Evolutionary conservation across 139 green algal genomes (phyloP).

Genomic region (Tetradesmus obliquus): DNA sequence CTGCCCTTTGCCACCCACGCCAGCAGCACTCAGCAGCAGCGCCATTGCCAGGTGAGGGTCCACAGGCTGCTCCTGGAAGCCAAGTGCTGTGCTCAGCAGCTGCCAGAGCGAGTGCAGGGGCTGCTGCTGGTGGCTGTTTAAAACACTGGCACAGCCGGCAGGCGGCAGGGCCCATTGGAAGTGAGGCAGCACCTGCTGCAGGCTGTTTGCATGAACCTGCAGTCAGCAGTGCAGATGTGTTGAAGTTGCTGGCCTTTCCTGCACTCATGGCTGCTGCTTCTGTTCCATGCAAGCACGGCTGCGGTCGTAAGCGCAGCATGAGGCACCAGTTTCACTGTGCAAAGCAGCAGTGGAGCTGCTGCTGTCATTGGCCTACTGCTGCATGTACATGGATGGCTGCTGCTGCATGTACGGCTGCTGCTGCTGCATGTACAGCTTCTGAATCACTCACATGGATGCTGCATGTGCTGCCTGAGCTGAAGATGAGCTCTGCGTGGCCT

Average conservation of each 20-base stretch:
- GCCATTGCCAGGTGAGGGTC: constrained; percentile 3
- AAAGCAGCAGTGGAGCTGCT: too few species aligned
- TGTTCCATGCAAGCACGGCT: background rate
- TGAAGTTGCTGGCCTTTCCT: background rate
- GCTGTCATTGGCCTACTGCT: too few species aligned
- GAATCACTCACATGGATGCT: background rate
- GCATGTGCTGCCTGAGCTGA: background rate
- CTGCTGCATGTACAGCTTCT: background rate
- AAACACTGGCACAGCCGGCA: too few species aligned
- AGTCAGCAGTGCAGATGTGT: background rate
- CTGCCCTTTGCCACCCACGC: background rate
- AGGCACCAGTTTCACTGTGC: too few species aligned
- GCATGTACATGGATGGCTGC: background rate
- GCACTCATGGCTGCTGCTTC: background rate
- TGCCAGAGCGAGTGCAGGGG: constrained; percentile 4
- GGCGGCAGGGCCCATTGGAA: background rate
- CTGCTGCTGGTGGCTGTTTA: constrained; percentile 6
- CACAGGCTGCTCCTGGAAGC: background rate
- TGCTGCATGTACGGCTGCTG: background rate
- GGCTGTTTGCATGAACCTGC: constrained; percentile 25
- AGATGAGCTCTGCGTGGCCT: background rate
- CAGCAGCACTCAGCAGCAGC: constrained; percentile 22
- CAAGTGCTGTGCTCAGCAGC: constrained; percentile 12
- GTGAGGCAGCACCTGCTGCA: background rate
- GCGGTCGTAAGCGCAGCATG: too few species aligned